phyloP scores from a whole-genome alignment of 2,329 filamentous ascomycete genomes.

The Cytospora mali region DNA sequence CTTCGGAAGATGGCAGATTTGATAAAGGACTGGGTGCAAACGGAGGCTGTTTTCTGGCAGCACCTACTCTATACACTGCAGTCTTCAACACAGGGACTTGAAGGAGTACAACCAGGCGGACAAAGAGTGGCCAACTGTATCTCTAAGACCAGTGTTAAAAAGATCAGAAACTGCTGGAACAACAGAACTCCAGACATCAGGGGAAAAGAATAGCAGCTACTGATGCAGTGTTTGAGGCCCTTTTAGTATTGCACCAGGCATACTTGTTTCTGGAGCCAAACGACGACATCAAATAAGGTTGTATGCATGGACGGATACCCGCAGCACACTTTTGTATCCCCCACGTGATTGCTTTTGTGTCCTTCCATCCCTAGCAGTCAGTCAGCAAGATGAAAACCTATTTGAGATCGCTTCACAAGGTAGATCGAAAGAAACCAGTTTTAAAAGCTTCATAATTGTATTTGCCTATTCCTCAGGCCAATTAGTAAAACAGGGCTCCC shows the following conservation, averaged over 20 bases:
- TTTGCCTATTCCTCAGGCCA: constrained; percentile 15
- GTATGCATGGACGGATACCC: constrained; percentile 42
- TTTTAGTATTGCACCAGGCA: constrained; percentile 16
- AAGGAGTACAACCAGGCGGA: constrained; percentile 12
- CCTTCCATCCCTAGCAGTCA: constrained; percentile 10
- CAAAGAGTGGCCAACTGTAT: constrained; percentile 17
- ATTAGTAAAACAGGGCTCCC: constrained; percentile 19
- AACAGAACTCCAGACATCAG: constrained; percentile 21
- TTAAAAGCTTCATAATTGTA: constrained; percentile 18
- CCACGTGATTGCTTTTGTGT: constrained; percentile 43
- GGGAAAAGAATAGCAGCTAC: constrained; percentile 1
- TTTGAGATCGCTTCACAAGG: neutral
- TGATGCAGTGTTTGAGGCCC: constrained; percentile 14
- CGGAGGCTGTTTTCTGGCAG: constrained; percentile 31
- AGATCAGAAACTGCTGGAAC: constrained; percentile 21
- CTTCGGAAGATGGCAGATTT: constrained; percentile 14
- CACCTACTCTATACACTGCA: constrained; percentile 35
- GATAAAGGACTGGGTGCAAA: constrained; percentile 34
- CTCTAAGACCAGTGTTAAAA: constrained; percentile 21
- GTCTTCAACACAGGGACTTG: constrained; percentile 24
- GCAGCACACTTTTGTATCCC: constrained; percentile 41
- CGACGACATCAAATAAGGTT: constrained; percentile 42
- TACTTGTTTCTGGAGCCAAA: constrained; percentile 26
- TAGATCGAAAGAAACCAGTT: neutral
- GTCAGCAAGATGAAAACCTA: constrained; percentile 4